phyloP scores from a whole-genome alignment of 768 basidiomycete genomes.

The Tricholoma flavovirens region DNA sequence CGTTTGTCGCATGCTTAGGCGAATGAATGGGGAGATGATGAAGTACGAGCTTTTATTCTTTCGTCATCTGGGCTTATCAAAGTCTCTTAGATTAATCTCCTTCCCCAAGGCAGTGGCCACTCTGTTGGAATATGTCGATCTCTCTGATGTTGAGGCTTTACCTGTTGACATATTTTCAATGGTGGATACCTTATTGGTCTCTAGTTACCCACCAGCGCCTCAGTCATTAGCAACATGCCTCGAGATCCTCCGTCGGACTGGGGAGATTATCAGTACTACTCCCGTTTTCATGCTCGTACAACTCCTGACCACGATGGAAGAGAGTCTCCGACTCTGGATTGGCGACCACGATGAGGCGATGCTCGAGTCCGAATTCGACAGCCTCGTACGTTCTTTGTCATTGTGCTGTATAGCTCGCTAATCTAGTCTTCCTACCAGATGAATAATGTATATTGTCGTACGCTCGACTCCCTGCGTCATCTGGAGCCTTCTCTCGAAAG shows the following conservation, averaged over 20 bases:
- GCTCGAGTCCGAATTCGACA: conserved; percentile 38
- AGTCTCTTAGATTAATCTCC: conserved; percentile 15
- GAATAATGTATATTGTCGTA: conserved; percentile 36
- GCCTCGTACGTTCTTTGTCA: conserved; percentile 33
- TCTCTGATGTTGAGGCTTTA: conserved; percentile 11
- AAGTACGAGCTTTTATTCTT: conserved; percentile 4
- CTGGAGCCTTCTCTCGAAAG: conserved; percentile 34
- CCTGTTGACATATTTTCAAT: conserved; percentile 22
- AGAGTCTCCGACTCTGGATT: conserved; percentile 47
- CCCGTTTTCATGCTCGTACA: conserved; percentile 24
- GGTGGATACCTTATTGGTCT: conserved; percentile 25
- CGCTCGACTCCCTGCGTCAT: conserved; percentile 33
- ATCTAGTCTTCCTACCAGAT: conserved; percentile 19
- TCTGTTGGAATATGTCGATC: conserved; percentile 20
- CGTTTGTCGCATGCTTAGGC: conserved; percentile 23
- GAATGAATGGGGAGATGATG: conserved; percentile 15
- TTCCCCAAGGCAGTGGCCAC: conserved; percentile 18
- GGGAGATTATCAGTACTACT: conserved; percentile 25
- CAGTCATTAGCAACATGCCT: conserved; percentile 26
- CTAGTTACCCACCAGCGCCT: conserved; percentile 28
- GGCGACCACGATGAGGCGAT: conserved; percentile 38
- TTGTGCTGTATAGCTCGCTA: neutral
- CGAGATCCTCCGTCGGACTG: conserved; percentile 30
- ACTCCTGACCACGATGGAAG: conserved; percentile 31
- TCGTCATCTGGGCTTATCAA: neutral